Evolutionary conservation across 441 rosid species (phyloP).

Genomic region (Kokia cookei): DNA sequence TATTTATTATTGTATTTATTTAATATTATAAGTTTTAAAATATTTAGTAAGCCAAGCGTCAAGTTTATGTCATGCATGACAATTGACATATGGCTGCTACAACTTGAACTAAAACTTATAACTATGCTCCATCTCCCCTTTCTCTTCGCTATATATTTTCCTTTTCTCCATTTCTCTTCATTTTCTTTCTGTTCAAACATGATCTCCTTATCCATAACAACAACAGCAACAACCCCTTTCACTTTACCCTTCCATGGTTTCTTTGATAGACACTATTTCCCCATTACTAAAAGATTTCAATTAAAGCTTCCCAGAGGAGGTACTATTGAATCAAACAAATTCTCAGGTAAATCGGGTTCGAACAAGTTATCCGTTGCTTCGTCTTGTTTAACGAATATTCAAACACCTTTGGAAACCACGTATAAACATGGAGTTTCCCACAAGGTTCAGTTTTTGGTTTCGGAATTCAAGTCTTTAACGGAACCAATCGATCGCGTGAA

Average conservation of each 20-base stretch:
- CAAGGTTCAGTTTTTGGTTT: conserved; percentile 45
- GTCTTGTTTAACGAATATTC: background rate
- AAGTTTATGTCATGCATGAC: no score
- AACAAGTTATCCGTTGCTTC: conserved; percentile 4
- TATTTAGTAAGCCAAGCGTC: no score
- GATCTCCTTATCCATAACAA: conserved; percentile 24
- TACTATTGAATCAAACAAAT: background rate
- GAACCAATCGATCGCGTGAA: conserved; percentile 81
- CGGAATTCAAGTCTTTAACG: conserved; percentile 59
- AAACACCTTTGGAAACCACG: conserved; percentile 3
- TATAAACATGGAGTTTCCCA: conserved; percentile 13
- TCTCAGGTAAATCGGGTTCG: background rate
- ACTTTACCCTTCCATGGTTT: background rate
- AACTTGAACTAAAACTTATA: no score
- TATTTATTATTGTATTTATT: no score
- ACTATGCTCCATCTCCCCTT: no score
- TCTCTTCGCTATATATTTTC: background rate
- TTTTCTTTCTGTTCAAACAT: conserved; percentile 34
- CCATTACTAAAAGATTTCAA: background rate
- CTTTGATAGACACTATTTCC: background rate
- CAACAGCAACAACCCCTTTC: no score
- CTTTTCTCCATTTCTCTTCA: background rate
- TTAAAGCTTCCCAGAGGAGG: background rate
- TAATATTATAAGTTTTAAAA: no score
- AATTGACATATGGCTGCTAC: no score